Evolutionary conservation across 768 basidiomycete genomes (phyloP).

Genomic region (Inosperma sp.): DNA sequence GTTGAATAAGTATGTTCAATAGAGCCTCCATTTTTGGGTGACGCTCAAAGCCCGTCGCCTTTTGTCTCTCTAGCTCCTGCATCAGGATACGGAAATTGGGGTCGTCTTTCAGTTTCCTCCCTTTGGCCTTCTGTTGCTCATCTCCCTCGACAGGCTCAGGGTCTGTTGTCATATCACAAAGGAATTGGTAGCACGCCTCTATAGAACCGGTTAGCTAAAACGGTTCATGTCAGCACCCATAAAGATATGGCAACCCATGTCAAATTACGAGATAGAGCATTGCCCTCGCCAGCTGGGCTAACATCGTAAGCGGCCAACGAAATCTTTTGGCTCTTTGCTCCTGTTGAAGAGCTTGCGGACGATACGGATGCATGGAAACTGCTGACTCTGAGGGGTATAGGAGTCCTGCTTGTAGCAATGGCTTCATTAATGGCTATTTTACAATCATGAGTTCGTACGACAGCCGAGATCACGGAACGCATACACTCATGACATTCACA

Average conservation of each 20-base stretch:
- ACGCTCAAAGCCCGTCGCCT: constrained; percentile 47
- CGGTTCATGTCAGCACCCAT: constrained; percentile 7
- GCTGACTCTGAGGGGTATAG: constrained; percentile 48
- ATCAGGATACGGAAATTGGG: constrained; percentile 62
- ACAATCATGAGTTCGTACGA: constrained; percentile 13
- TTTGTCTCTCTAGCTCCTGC: constrained; percentile 59
- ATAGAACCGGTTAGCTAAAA: constrained; percentile 77
- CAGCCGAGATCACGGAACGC: constrained; percentile 17
- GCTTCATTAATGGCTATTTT: constrained; percentile 28
- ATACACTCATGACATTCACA: constrained; percentile 68
- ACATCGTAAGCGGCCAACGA: constrained; percentile 43
- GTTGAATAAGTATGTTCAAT: constrained; percentile 65
- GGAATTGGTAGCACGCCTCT: constrained; percentile 65
- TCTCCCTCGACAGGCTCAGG: constrained; percentile 28
- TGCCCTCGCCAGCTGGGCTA: constrained; percentile 64
- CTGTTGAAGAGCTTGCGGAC: constrained; percentile 42
- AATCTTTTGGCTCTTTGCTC: constrained; percentile 39
- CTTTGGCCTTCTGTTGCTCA: constrained; percentile 39
- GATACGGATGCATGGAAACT: constrained; percentile 62
- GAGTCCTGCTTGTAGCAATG: constrained; percentile 35
- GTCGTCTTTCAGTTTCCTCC: constrained; percentile 47
- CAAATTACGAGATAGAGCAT: constrained; percentile 81
- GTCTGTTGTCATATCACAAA: constrained; percentile 47
- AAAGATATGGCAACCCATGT: background rate
- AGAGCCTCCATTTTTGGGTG: constrained; percentile 95